A percentile compares a stretch with the other conserved stretches of the same genome.
These are phyloP conservation scores for Trichoderma citrinoviride DNA, from an alignment of 2,329 filamentous ascomycete species.

Conservation along the genomic window DNA sequence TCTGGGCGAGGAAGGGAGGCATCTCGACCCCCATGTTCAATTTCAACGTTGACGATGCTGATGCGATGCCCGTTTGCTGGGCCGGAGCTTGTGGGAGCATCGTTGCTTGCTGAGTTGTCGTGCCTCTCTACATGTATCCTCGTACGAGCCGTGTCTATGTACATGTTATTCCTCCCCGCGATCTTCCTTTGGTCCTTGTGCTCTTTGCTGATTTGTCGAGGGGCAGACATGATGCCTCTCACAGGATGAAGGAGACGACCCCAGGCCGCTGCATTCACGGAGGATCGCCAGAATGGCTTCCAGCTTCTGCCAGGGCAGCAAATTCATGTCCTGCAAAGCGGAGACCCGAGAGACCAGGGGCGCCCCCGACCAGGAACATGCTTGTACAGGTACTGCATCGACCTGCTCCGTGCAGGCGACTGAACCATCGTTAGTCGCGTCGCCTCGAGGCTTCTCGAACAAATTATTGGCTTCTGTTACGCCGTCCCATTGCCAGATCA, in stretches of 20 bases:
- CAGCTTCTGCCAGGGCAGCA: background rate
- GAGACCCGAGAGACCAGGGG: background rate
- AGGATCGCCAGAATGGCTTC: constrained; percentile 13
- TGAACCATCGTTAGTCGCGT: background rate
- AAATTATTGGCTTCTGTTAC: background rate
- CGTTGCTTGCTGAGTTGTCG: background rate
- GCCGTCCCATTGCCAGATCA: constrained; percentile 5
- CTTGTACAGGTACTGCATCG: background rate
- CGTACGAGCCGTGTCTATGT: background rate
- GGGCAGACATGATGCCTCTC: background rate
- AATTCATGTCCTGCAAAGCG: constrained; percentile 1
- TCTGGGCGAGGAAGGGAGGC: background rate
- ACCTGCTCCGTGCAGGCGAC: constrained; percentile 4
- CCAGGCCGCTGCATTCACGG: background rate
- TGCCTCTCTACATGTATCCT: background rate
- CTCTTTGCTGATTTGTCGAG: background rate
- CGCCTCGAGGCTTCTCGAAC: constrained; percentile 13
- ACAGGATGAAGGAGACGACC: background rate
- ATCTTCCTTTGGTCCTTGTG: background rate
- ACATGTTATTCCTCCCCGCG: too few species aligned
- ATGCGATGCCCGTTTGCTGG: constrained; percentile 3
- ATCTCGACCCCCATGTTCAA: background rate
- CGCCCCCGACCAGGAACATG: background rate
- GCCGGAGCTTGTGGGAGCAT: background rate
- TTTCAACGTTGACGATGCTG: constrained; percentile 10